Percentiles rank a stretch among this genome's conserved stretches.
phyloP scores from a whole-genome alignment of 2,329 filamentous ascomycete species.

The Xylariaceae sp. region DNA sequence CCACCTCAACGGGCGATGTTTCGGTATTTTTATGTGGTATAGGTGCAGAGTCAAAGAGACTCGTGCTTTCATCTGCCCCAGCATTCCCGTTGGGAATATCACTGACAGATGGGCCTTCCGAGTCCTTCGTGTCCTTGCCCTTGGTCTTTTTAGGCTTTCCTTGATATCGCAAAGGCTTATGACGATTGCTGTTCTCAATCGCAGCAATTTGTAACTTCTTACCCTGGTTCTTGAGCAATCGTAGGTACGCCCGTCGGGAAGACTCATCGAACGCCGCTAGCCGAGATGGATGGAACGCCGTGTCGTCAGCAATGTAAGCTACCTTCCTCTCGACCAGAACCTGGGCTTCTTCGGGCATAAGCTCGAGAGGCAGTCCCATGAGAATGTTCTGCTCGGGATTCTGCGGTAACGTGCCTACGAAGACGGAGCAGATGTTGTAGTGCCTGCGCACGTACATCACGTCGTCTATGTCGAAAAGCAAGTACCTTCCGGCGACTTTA shows the following conservation, averaged over 20 bases:
- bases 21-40: conserved; percentile 4
- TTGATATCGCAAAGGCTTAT: conserved; percentile 10
- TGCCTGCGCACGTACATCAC: conserved; percentile 71
- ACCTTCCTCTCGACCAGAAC: conserved; percentile 71
- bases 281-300: conserved; percentile 59
- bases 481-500: conserved; percentile 70
- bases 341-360: conserved; percentile 85
- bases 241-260: conserved; percentile 59
- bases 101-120: neutral
- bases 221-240: conserved; percentile 45
- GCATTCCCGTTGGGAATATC: neutral
- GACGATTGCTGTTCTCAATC: conserved; percentile 18
- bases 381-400: conserved; percentile 94
- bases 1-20: conserved; percentile 11
- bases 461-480: conserved; percentile 81
- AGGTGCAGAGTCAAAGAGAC: conserved; percentile 21
- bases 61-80: conserved; percentile 11
- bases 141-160: conserved; percentile 16
- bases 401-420: conserved; percentile 84
- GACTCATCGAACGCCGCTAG: conserved; percentile 54
- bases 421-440: conserved; percentile 78
- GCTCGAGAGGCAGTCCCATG: conserved; percentile 77
- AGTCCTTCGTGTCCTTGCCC: conserved; percentile 6
- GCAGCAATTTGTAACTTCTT: conserved; percentile 31
- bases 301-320: conserved; percentile 78